Percentiles rank a stretch among this genome's conserved stretches.
Evolutionary conservation across 345 rosid species (phyloP).

Genomic region (Eutrema heterophyllum): DNA sequence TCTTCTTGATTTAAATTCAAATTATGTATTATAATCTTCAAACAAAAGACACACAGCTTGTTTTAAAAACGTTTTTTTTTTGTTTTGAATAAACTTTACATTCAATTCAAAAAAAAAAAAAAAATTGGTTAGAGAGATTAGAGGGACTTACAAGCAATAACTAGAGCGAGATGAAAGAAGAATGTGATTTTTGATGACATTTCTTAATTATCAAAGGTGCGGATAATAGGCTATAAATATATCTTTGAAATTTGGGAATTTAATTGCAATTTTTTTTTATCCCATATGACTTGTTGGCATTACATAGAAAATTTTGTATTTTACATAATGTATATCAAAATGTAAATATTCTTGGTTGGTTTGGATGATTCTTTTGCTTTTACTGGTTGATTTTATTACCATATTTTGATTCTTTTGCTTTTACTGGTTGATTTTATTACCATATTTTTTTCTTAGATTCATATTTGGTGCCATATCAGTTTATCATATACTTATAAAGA

Average conservation of each 20-base stretch:
- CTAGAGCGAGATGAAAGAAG: neutral
- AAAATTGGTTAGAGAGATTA: neutral
- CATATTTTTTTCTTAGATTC: neutral
- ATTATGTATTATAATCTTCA: too few species aligned
- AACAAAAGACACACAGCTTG: too few species aligned
- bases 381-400: neutral
- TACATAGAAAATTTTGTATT: neutral
- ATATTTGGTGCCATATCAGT: neutral
- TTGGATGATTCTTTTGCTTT: neutral
- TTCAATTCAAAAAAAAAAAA: too few species aligned
- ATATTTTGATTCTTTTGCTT: neutral
- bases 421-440: neutral
- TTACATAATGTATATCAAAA: neutral
- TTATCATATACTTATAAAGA: too few species aligned
- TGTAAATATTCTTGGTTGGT: neutral
- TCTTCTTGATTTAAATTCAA: too few species aligned
- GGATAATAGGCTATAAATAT: neutral
- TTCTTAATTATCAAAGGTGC: neutral
- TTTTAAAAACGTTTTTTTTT: too few species aligned
- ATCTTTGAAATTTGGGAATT: neutral
- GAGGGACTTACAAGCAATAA: conserved; percentile 14
- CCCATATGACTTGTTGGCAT: neutral
- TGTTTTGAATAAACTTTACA: too few species aligned
- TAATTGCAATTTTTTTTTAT: neutral
- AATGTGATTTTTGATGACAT: conserved; percentile 18